phyloP scores from a whole-genome alignment of 2,329 filamentous ascomycete species.

The Alternaria gaisen region DNA sequence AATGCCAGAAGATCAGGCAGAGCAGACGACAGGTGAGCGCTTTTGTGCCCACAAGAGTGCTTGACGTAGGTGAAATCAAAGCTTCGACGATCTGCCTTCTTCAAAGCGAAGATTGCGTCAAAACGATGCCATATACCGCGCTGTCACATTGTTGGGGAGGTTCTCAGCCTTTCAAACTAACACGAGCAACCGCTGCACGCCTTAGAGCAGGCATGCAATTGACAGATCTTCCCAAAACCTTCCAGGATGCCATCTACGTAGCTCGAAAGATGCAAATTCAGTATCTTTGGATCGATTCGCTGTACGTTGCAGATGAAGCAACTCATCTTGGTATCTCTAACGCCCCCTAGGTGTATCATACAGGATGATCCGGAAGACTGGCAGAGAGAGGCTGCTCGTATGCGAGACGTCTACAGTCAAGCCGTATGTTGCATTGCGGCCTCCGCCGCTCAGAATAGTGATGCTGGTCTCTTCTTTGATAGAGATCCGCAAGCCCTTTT shows the following conservation, averaged over 20 bases:
- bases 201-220: not conserved
- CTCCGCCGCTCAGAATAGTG: conserved; percentile 3
- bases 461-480: conserved; percentile 7
- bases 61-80: not conserved
- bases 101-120: too few species aligned
- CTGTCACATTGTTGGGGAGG: conserved; percentile 2
- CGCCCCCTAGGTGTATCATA: not conserved
- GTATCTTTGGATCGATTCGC: conserved; percentile 1
- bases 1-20: not conserved
- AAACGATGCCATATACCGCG: not conserved
- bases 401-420: not conserved
- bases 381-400: not conserved
- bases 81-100: not conserved
- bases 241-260: not conserved
- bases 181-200: not conserved
- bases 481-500: not conserved
- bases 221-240: not conserved
- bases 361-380: conserved; percentile 4
- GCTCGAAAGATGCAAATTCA: not conserved
- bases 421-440: conserved; percentile 21
- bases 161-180: not conserved
- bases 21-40: not conserved
- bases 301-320: not conserved
- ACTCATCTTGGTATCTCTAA: not conserved
- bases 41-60: not conserved